These are phyloP conservation scores for Ajuga reptans DNA, from an alignment of 305 asterid species.

Conservation along the genomic window DNA sequence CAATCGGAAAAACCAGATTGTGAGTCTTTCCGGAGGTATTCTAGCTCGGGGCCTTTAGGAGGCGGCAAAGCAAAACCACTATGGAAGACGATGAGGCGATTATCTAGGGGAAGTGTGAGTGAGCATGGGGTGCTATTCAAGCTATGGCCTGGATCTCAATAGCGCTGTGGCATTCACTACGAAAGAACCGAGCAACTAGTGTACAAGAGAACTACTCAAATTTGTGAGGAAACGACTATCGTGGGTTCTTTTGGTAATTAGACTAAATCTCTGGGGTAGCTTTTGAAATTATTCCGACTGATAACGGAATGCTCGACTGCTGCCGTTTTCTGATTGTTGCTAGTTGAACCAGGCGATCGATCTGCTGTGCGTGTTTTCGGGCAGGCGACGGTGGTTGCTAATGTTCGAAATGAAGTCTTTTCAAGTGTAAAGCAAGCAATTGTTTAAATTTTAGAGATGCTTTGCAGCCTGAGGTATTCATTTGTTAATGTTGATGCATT, in stretches of 20 bases:
- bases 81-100: constrained; percentile 57
- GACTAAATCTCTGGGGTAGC: background rate
- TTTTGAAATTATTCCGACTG: background rate
- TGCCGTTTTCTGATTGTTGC: background rate
- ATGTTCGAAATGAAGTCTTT: too few species aligned
- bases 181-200: background rate
- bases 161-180: constrained; percentile 17
- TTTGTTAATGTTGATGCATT: background rate
- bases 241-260: background rate
- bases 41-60: constrained; percentile 68
- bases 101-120: constrained; percentile 60
- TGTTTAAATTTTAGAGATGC: too few species aligned
- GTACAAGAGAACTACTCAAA: too few species aligned
- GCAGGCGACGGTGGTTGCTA: background rate
- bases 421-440: too few species aligned
- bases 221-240: background rate
- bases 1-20: constrained; percentile 36
- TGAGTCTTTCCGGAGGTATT: constrained; percentile 50
- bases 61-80: constrained; percentile 36
- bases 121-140: constrained; percentile 49
- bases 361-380: too few species aligned
- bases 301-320: background rate
- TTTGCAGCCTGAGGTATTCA: background rate
- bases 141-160: constrained; percentile 66
- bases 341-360: background rate